Percentiles rank a stretch among this genome's conserved stretches.
These are phyloP conservation scores for Phyllostachys edulis DNA, from an alignment of 176 grass and related monocot species.

Conservation along the genomic window DNA sequence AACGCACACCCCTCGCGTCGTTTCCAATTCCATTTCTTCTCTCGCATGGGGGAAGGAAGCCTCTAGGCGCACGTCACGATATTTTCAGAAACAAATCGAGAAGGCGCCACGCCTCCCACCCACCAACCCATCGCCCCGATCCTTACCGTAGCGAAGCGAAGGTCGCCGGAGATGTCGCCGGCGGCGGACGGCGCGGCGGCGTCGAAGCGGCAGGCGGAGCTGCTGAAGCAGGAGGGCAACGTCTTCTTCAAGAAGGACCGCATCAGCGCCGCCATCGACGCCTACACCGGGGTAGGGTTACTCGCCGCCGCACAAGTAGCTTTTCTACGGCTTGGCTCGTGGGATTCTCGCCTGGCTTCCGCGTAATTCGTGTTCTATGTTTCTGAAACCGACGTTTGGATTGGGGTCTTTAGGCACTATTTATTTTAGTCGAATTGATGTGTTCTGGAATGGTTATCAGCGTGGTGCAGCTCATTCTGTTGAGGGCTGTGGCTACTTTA, in stretches of 20 bases:
- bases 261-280: slow-evolving; percentile 86
- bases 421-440: not conserved
- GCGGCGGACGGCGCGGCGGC: slow-evolving; percentile 27
- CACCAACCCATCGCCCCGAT: not conserved
- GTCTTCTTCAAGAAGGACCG: slow-evolving; percentile 77
- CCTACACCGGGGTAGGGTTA: slow-evolving; percentile 67
- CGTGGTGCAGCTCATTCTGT: not conserved
- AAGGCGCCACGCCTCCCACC: not conserved
- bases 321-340: not conserved
- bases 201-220: slow-evolving; percentile 67
- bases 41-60: slow-evolving; percentile 9
- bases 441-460: not conserved
- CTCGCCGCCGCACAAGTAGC: not conserved
- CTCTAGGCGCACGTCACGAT: slow-evolving; percentile 33
- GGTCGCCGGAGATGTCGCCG: slow-evolving; percentile 51
- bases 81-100: slow-evolving; percentile 13
- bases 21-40: not conserved
- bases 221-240: slow-evolving; percentile 79
- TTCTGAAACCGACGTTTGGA: not conserved
- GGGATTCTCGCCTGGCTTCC: not conserved
- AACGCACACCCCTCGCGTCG: not conserved
- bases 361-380: not conserved
- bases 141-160: not conserved
- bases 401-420: not conserved
- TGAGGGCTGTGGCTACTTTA: not conserved